Base-by-base conservation (phyloP, 441 rosid genomes). In the Lepidium campestre region DNA sequence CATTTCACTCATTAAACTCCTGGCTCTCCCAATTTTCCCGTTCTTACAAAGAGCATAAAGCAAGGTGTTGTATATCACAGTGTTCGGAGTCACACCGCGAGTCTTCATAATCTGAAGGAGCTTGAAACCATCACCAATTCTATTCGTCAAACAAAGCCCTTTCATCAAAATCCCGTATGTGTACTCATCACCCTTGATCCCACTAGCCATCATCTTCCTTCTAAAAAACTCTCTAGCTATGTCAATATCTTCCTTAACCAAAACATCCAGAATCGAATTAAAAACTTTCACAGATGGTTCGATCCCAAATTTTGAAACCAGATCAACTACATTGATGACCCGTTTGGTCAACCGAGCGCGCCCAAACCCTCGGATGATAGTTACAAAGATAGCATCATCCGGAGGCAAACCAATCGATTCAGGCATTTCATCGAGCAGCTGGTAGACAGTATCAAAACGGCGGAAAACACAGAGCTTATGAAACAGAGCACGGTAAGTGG, bases 351-450 rank as follows among this genome's bases (percentile, higher is more conserved):
- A 78, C 10, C 78, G 81, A 62, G 88, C 89, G 11, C 91, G 82
- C 3, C 92, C 92, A 2, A 88, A 81, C 7, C 92, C 93, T 23
- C 89, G 79, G 8, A 88, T 56, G 39, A 93, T 64, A 45, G 94
- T 85, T 67, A 90, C 52, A 42, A 90, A 86, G 46, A 85, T 79
- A 56, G 70, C 69, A 25, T 85, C 98, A 44, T 86, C 91, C 2
- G 97, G 98, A 59, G 83, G 82, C 11, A 73, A 77, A 40, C 93
- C 87, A 7, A 85, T 77, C 27, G 87, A 67, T 34, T 57, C 57
- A 55, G 92, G 85, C 89, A 93, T 90, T 93, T 90, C 92, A 34
- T 93, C 96, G 78, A 93, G 97, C 92, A 93, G 71, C 20, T 88
- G 77, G 76, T 78, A 62, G 73, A 81, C 90, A 32, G 70, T 68